Evolutionary conservation across 2,329 filamentous ascomycete genomes (phyloP).

Genomic region (Aspergillus bombycis): DNA sequence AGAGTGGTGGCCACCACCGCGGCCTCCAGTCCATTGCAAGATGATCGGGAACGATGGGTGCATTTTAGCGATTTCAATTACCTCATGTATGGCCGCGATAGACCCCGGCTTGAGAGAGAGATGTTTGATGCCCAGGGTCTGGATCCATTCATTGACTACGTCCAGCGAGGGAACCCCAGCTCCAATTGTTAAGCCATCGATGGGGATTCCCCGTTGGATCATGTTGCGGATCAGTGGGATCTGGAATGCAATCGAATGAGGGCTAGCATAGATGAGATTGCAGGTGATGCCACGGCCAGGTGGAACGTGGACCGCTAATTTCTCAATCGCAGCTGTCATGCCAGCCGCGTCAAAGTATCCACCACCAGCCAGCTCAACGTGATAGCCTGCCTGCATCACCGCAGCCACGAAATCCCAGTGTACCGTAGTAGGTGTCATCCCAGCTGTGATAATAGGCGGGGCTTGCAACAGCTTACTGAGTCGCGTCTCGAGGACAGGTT

Average conservation of each 20-base stretch:
- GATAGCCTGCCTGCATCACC: slow-evolving; percentile 54
- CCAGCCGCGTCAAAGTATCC: slow-evolving; percentile 53
- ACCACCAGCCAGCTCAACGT: slow-evolving; percentile 54
- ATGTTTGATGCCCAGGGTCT: slow-evolving; percentile 89
- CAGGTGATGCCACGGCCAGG: slow-evolving; percentile 60
- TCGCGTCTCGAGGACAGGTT: slow-evolving; percentile 79
- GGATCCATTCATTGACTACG: slow-evolving; percentile 89
- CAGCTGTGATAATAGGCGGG: slow-evolving; percentile 85
- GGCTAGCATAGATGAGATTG: slow-evolving; percentile 59
- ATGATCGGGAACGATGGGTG: slow-evolving; percentile 92
- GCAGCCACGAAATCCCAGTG: slow-evolving; percentile 67
- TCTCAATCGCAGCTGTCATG: slow-evolving; percentile 50
- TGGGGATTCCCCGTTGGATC: slow-evolving; percentile 77
- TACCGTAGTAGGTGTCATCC: slow-evolving; percentile 90
- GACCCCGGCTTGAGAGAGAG: slow-evolving; percentile 95
- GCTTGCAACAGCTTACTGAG: slow-evolving; percentile 86
- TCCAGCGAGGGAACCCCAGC: slow-evolving; percentile 93
- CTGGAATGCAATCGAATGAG: slow-evolving; percentile 57
- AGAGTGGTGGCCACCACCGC: slow-evolving; percentile 92
- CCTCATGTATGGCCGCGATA: slow-evolving; percentile 80
- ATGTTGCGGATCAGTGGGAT: slow-evolving; percentile 55
- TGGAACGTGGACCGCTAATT: slow-evolving; percentile 64
- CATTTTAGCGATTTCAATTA: slow-evolving; percentile 92
- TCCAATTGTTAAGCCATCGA: slow-evolving; percentile 88
- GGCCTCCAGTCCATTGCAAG: slow-evolving; percentile 91